Evolutionary conservation across 1,284 basidiomycete species (phyloP), one percentile per base, ranked within the genome.

Genomic region (Pyrrhoderma noxium): DNA sequence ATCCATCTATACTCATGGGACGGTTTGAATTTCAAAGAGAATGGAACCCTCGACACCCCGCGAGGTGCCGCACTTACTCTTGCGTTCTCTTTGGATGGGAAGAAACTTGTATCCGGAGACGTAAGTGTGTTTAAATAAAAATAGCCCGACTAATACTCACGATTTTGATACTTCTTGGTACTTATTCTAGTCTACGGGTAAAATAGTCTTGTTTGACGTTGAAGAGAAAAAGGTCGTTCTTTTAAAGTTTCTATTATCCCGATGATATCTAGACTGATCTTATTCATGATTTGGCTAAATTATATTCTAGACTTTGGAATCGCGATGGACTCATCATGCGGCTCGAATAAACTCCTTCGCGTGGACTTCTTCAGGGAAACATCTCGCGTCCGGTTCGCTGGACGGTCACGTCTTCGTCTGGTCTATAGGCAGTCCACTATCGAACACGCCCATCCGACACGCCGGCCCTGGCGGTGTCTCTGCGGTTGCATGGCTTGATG

Each of bases 331-430:
- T 3, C 86, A 87, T 73, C 95, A 99, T 69, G 78, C 83, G 2
- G 90, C 80, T 0, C 82, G 91, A 18, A 79, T 98, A 54, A 79
- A 86, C 59, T 80, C 87, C 14, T 75, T 98, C 13, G 71, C 79
- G 0, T 98, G 88, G 80, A 85, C 86, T 2, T 64, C 78, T 1
- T 82, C 89, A 60, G 82, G 82, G 2, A 73, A 74, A 59, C 79
- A 93, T 60, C 80, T 89, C 54, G 92, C 85, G 2, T 93, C 91
- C 7, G 92, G 85, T 13, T 91, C 91, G 8, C 75, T 95, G 35
- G 95, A 99, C 65, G 95, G 93, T 23, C 82, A 92, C 61, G 81
- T 96, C 7, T 96, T 93, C 64, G 70, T 98, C 37, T 98, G 92
- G 85, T 85, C 84, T 59, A 80, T 91, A 36, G 74, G 75, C 52